phyloP scores from a whole-genome alignment of 306 rosid species.

The Sicyos edulis region DNA sequence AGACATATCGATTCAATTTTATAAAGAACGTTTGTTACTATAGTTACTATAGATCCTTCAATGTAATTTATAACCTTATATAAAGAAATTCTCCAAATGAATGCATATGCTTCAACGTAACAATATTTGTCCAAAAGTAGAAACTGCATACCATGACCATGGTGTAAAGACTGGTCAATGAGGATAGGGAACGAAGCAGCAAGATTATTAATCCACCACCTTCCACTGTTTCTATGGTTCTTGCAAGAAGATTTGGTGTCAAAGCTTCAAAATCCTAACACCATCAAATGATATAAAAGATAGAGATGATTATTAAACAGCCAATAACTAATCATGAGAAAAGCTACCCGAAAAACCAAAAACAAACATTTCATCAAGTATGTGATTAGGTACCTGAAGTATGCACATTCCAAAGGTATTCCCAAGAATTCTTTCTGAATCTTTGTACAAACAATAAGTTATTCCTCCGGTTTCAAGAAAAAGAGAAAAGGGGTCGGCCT shows the following conservation, averaged over 20 bases:
- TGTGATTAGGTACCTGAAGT: slow-evolving; percentile 56
- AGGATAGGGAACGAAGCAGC: slow-evolving; percentile 67
- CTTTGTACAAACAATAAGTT: slow-evolving; percentile 68
- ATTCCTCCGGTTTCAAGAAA: slow-evolving; percentile 65
- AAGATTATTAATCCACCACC: slow-evolving; percentile 90
- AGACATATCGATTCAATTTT: background rate
- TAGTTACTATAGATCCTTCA: background rate
- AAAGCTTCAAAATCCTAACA: slow-evolving; percentile 86
- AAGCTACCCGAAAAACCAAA: background rate
- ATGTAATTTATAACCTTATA: background rate
- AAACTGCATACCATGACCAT: slow-evolving; percentile 82
- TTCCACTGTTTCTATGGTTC: slow-evolving; percentile 94
- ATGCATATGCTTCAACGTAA: background rate
- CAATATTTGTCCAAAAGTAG: slow-evolving; percentile 12
- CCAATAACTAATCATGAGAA: background rate
- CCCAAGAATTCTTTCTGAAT: slow-evolving; percentile 82
- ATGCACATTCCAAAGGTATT: slow-evolving; percentile 93
- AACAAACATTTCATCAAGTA: background rate
- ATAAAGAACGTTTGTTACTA: background rate
- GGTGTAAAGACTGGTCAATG: slow-evolving; percentile 85
- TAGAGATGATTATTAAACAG: background rate
- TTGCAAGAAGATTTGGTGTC: slow-evolving; percentile 89
- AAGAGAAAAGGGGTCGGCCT: slow-evolving; percentile 72
- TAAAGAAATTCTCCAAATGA: background rate
- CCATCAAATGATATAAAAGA: background rate